These are phyloP conservation scores for Zoysia japonica DNA, from an alignment of 176 grass and related monocot species.

Conservation along the genomic window DNA sequence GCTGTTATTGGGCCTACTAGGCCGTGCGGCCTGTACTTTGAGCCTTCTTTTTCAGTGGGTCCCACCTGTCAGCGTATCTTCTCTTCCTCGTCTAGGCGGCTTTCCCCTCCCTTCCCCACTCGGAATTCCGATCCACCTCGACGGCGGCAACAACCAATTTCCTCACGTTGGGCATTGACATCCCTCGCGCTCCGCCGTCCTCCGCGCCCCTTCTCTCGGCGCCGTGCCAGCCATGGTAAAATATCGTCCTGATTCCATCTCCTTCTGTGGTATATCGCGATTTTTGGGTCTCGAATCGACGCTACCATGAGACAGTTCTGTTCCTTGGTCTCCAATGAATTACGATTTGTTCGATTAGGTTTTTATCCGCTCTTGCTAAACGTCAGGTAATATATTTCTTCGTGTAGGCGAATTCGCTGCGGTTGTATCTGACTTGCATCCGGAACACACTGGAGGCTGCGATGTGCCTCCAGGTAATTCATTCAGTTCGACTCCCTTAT, in stretches of 20 bases:
- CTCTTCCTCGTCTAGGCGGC: no score
- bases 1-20: no score
- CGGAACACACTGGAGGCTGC: constrained; percentile 92
- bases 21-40: no score
- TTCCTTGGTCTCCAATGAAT: neutral
- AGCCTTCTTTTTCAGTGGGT: no score
- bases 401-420: constrained; percentile 67
- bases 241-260: neutral
- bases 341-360: neutral
- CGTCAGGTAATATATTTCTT: constrained; percentile 12
- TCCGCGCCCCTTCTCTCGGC: neutral
- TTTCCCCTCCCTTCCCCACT: no score
- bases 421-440: constrained; percentile 91
- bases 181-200: neutral
- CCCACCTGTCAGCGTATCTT: no score
- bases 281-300: neutral
- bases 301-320: neutral
- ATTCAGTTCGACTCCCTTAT: neutral
- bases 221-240: constrained; percentile 17
- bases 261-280: neutral
- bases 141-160: neutral
- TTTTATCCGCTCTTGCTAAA: neutral
- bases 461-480: constrained; percentile 91
- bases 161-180: neutral
- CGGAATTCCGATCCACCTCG: neutral